Base-by-base conservation (phyloP, 306 rosid species). In the Acacia acuminata region DNA sequence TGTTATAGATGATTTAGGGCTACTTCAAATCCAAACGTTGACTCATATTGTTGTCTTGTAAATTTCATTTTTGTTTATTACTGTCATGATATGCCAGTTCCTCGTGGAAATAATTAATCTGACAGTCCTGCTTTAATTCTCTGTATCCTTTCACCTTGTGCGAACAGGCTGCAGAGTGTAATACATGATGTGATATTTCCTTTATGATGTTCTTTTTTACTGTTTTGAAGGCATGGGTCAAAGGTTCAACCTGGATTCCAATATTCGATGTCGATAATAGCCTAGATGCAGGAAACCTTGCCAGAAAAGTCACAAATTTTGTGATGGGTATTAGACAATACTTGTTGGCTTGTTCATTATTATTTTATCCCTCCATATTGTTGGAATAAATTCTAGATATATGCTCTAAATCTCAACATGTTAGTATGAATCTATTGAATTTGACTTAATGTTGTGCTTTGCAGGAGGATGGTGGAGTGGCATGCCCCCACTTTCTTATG, bases 381-480 rank as follows among this genome's bases (percentile, higher is more conserved):
- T 36, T 79, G 53, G 30, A 51, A 24, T 43, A 19, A 19, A 22
- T 75, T 79, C 73, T 71, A 24, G 74, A 48, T 64, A 14, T 72
- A 14, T 72, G 55, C 71, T 43, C n/a, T 42, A 77, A 67, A 24
- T 66, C 50, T n/a, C 58, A 73, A 66, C 30, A 45, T 73, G 65
- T 75, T 63, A 20, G 50, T 79, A 12, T 68, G 84, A 20, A 58
- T 84, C 69, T 85, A 84, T 75, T 61, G 77, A 71, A 68, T 61
- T 44, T 71, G 51, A 82, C 78, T 79, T 40, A 51, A 56, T 65
- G 42, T 51, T 75, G 64, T 84, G 68, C 87, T 79, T 38, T 83
- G 82, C 77, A 93, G 97, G 98, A 77, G 99, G 97, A 75, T 96
- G 99, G 98, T 96, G 99, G 98, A 96, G 99, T 77, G 98, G 99